Base-by-base conservation (phyloP, 345 rosid species). In the Streptanthus diversifolius region DNA sequence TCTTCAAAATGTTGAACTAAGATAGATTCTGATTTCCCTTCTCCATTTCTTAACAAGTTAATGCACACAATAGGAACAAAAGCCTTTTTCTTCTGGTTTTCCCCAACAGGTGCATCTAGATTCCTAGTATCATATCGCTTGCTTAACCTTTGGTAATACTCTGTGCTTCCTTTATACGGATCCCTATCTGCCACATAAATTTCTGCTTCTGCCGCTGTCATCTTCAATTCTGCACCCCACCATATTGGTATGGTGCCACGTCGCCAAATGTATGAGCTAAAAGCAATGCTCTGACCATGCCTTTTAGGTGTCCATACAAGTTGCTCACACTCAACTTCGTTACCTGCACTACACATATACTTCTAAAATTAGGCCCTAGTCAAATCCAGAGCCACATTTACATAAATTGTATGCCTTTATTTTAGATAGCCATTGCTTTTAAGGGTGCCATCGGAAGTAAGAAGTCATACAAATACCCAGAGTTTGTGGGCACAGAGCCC, bases 181-280 rank as follows among this genome's bases (percentile, higher is more conserved):
- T 88, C 95, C 59, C 62, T 83, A 75, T 85, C 89, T 51, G 95
- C 84, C 80, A 95, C 93, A 87, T 90, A 90, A 65, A 91, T 95
- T 77, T 91, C 99, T 62, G 99, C 99, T 82, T 95, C 99, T 55
- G 95, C 91, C 25, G 97, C 90, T 25, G 92, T 91, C 33, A 93
- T 80, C 83, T 91, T 95, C 71, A 95, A 66, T 67, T 95, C 97
- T 40, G 99, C 97, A 83, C 99, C 96, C 99, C 99, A 91, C 99
- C 99, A 95, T 30, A 95, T 91, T 14, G 99, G 97, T 45, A 91
- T 91, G 40, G 99, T 91, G 73, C 99, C 99, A 60, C 97, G 88
- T 55, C 97, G 89, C 99, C 97, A 95, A 36, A 89, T 82, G 67
- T 87, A 90, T 18, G 93, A 86, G 72, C 80, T 95, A 73, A 91